Evolutionary conservation across 1,139 yeast genomes (phyloP).

Genomic region (Hyphopichia buzzinii): DNA sequence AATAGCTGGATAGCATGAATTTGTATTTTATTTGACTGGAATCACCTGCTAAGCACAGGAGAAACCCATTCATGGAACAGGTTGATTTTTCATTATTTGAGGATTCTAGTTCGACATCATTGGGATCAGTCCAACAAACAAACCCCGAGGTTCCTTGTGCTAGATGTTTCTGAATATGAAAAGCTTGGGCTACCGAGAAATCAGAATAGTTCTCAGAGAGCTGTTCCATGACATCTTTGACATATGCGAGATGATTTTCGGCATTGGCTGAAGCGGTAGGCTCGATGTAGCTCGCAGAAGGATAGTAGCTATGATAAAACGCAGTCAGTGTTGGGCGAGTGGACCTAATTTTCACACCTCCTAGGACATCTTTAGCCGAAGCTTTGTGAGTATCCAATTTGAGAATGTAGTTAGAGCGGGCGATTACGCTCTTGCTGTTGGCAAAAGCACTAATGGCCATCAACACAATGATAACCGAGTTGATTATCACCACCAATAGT

Average conservation of each 20-base stretch:
- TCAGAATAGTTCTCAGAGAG: background rate
- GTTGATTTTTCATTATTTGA: background rate
- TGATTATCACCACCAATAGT: too few relatives aligned
- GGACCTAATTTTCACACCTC: background rate
- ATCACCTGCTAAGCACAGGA: background rate
- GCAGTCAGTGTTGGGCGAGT: background rate
- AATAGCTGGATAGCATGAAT: background rate
- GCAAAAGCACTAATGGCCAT: background rate
- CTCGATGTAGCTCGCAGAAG: background rate
- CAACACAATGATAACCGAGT: background rate
- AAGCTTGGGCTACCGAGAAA: conserved; percentile 1
- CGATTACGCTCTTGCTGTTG: background rate
- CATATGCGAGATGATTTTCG: background rate
- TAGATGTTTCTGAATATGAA: background rate
- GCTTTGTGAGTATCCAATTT: background rate
- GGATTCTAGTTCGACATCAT: background rate
- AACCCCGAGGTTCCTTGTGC: background rate
- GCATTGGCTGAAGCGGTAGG: background rate
- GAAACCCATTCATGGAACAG: conserved; percentile 2
- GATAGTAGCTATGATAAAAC: background rate
- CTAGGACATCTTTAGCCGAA: background rate
- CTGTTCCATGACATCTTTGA: background rate
- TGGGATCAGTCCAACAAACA: background rate
- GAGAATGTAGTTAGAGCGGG: background rate
- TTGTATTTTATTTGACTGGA: background rate